Evolutionary conservation across 106 monocot species (phyloP).

Genomic region (Posidonia australis): DNA sequence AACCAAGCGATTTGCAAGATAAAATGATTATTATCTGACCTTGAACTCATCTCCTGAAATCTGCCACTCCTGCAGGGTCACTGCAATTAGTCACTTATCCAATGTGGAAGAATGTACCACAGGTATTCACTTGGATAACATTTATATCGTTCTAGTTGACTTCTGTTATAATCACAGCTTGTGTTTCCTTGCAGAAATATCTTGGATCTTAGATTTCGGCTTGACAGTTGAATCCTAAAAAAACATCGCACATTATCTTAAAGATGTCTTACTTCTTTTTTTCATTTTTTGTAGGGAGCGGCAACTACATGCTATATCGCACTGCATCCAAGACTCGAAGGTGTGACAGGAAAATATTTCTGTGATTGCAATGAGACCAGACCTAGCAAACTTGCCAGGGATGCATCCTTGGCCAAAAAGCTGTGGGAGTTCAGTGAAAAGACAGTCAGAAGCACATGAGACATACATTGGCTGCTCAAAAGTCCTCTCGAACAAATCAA

Average conservation of each 20-base stretch:
- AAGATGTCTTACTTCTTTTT: not conserved
- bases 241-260: not conserved
- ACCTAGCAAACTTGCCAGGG: slow-evolving; percentile 32
- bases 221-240: too few relatives aligned
- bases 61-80: slow-evolving; percentile 43
- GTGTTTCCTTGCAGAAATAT: too few relatives aligned
- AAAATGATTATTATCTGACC: too few relatives aligned
- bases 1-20: too few relatives aligned
- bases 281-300: slow-evolving; percentile 42
- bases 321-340: slow-evolving; percentile 50
- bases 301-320: slow-evolving; percentile 86
- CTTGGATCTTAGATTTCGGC: too few relatives aligned
- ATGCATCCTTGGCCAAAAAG: slow-evolving; percentile 38
- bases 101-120: slow-evolving; percentile 86
- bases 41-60: too few relatives aligned
- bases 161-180: too few relatives aligned
- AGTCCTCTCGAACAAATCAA: not conserved
- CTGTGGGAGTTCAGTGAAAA: slow-evolving; percentile 83
- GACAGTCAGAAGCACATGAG: slow-evolving; percentile 18
- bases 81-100: slow-evolving; percentile 46
- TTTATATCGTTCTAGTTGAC: too few relatives aligned
- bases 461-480: not conserved
- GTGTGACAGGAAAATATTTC: slow-evolving; percentile 76
- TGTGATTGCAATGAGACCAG: slow-evolving; percentile 66
- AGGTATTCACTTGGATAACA: slow-evolving; percentile 27